These are phyloP conservation scores for Leishmania gerbilli DNA, from an alignment of 208 protist species.

Conservation along the genomic window DNA sequence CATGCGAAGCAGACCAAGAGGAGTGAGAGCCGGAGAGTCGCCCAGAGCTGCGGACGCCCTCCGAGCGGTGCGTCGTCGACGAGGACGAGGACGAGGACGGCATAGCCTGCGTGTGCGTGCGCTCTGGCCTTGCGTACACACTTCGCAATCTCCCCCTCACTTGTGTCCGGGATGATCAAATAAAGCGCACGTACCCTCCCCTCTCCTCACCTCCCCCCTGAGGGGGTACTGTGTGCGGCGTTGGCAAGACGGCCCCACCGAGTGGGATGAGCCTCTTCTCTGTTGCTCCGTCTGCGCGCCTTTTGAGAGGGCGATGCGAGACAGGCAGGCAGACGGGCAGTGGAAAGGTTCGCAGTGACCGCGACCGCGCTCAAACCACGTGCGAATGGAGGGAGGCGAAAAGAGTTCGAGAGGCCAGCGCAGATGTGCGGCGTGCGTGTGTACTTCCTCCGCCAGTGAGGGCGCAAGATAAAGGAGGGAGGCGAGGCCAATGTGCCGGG, in stretches of 20 bases:
- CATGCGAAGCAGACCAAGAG: constrained; percentile 1
- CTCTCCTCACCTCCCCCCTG: too few species aligned
- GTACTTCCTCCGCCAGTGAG: neutral
- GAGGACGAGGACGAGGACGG: neutral
- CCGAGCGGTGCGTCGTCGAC: constrained; percentile 8
- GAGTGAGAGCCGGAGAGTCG: constrained; percentile 10
- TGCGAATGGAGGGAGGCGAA: neutral
- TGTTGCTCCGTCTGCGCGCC: neutral
- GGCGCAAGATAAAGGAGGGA: neutral
- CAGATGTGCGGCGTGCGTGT: neutral
- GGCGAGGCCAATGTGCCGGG: neutral
- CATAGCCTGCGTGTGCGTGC: neutral
- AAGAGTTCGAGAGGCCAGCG: neutral
- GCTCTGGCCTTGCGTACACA: too few species aligned
- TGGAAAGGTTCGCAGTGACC: neutral
- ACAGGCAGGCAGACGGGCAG: neutral
- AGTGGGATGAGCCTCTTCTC: neutral
- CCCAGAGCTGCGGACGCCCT: constrained; percentile 6
- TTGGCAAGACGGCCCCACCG: neutral
- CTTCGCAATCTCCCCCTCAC: neutral
- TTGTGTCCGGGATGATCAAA: neutral
- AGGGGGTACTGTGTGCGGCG: neutral
- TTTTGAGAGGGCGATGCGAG: neutral
- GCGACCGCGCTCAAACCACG: neutral
- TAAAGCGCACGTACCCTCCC: neutral